Evolutionary conservation across 345 rosid genomes (phyloP).

Genomic region (Citropsis articulata): DNA sequence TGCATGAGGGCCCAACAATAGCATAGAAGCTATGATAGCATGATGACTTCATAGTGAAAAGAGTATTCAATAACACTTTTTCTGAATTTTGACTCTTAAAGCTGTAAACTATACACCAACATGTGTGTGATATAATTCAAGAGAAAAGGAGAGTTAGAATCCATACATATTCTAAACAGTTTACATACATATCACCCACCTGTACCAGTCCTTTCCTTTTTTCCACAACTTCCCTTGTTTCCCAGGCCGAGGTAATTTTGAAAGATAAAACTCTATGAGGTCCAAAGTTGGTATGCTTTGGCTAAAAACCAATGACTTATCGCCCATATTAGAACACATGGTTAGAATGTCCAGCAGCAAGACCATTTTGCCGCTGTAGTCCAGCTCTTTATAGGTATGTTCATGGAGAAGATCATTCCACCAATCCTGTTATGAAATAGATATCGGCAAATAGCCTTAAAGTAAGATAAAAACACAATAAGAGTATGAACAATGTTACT

Average conservation of each 20-base stretch:
- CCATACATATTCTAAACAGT: neutral
- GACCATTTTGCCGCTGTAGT: slow-evolving; percentile 97
- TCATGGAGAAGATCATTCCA: slow-evolving; percentile 90
- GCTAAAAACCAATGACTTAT: slow-evolving; percentile 93
- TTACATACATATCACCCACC: slow-evolving; percentile 47
- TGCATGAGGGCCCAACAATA: neutral
- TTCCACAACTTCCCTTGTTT: slow-evolving; percentile 87
- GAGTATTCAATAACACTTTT: neutral
- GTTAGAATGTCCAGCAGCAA: slow-evolving; percentile 85
- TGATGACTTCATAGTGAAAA: neutral
- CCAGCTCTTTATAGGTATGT: slow-evolving; percentile 63
- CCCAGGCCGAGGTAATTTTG: slow-evolving; percentile 69
- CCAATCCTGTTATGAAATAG: slow-evolving; percentile 67
- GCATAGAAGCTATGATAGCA: neutral
- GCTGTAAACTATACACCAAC: neutral
- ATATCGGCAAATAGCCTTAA: neutral
- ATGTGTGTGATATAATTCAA: neutral
- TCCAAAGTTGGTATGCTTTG: slow-evolving; percentile 98
- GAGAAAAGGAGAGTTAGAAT: neutral
- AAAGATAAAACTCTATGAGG: slow-evolving; percentile 90
- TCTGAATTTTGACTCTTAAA: neutral
- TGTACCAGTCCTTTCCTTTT: slow-evolving; percentile 97
- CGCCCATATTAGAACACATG: slow-evolving; percentile 72
- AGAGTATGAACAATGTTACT: neutral
- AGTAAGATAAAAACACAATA: slow-evolving; percentile 16